Evolutionary conservation across 345 rosid species (phyloP).

Genomic region (Zanthoxylum bungeanum): DNA sequence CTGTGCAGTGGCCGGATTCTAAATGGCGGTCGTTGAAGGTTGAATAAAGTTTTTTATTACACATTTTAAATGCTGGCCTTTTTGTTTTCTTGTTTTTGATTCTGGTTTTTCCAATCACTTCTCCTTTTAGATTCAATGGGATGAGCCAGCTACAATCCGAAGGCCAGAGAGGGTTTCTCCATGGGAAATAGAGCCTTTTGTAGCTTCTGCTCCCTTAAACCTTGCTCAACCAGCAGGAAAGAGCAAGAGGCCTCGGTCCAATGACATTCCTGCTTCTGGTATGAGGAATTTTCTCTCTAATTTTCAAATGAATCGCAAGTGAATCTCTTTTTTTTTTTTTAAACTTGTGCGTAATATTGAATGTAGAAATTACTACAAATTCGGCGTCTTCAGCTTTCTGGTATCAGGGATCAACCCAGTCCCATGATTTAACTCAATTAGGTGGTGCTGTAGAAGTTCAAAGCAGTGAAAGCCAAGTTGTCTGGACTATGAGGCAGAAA

Average conservation of each 20-base stretch:
- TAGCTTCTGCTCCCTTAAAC: conserved; percentile 31
- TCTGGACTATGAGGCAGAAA: conserved; percentile 37
- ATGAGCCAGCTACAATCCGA: conserved; percentile 61
- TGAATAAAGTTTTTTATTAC: conserved; percentile 11
- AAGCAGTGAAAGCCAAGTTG: conserved; percentile 37
- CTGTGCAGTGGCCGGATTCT: conserved; percentile 64
- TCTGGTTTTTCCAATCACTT: conserved; percentile 14
- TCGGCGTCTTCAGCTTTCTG: conserved; percentile 42
- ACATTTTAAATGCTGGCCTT: conserved; percentile 5
- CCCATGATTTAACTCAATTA: conserved; percentile 32
- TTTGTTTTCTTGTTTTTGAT: conserved; percentile 22
- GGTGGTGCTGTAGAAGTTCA: conserved; percentile 40
- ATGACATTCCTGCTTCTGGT: conserved; percentile 47
- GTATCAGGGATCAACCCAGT: conserved; percentile 41
- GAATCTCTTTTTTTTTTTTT: not conserved
- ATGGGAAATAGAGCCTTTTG: conserved; percentile 76
- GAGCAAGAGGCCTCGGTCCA: conserved; percentile 57
- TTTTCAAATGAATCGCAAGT: not conserved
- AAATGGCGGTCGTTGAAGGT: conserved; percentile 81
- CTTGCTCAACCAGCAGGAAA: conserved; percentile 45
- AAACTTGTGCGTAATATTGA: conserved; percentile 7
- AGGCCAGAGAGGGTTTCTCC: conserved; percentile 81
- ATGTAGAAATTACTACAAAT: conserved; percentile 44
- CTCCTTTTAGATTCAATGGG: conserved; percentile 63
- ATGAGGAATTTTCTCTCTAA: conserved; percentile 11